These are phyloP conservation scores for Chlorociboria aeruginascens DNA, from an alignment of 495 filamentous ascomycete species.

Conservation along the genomic window DNA sequence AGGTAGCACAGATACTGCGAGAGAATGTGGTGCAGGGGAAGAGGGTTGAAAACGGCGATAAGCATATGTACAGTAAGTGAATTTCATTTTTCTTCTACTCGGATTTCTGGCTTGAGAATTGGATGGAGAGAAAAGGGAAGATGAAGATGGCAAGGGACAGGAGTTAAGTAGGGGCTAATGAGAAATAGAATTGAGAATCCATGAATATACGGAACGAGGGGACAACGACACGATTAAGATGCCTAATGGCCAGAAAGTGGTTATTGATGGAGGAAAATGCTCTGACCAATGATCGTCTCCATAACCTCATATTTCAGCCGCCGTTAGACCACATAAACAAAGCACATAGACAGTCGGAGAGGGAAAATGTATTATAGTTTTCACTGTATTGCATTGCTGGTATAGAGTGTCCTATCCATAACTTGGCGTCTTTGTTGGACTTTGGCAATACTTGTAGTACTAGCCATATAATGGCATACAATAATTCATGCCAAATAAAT, in stretches of 20 bases:
- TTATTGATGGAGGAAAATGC: slow-evolving; percentile 35
- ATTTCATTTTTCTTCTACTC: not conserved
- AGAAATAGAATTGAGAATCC: slow-evolving; percentile 64
- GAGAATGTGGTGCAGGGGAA: slow-evolving; percentile 84
- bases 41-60: slow-evolving; percentile 35
- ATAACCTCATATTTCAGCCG: too few relatives aligned
- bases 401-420: too few relatives aligned
- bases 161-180: not conserved
- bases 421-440: too few relatives aligned
- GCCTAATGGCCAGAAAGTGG: slow-evolving; percentile 28
- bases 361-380: too few relatives aligned
- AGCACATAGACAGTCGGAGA: too few relatives aligned
- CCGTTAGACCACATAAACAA: too few relatives aligned
- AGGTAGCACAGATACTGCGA: slow-evolving; percentile 67
- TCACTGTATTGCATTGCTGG: too few relatives aligned
- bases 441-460: too few relatives aligned
- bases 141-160: not conserved
- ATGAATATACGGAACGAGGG: slow-evolving; percentile 79
- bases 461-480: too few relatives aligned
- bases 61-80: slow-evolving; percentile 53
- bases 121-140: not conserved
- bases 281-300: slow-evolving; percentile 6
- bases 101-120: not conserved
- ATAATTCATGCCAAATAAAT: too few relatives aligned
- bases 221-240: slow-evolving; percentile 82